Evolutionary conservation across 129 eudicot species (phyloP), one percentile per base, ranked within the genome.

Genomic region (Heracleum sosnowskyi): DNA sequence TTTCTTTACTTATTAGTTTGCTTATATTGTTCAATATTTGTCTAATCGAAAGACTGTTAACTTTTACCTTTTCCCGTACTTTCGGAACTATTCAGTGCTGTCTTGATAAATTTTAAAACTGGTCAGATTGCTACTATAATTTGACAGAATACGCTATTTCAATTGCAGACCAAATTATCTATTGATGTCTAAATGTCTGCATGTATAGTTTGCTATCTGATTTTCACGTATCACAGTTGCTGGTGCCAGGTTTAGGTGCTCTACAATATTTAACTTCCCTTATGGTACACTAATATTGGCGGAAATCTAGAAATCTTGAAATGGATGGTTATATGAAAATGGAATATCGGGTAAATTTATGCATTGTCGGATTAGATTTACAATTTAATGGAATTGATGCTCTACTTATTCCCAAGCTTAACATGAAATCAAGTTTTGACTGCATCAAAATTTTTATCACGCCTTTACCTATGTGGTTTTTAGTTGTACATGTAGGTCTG

Each of bases 1-100:
- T 13, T 24, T 31, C 36, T 76, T 41, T 20, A 31, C 51, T 78
- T 78, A 72, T 31, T 83, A 42, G 8, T 71, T 73, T 75, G 45
- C 47, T 39, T 73, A 7, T 31, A 66, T 66, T 31, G 22, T 31
- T 26, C 51, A 41, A 40, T 37, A n/a, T 26, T 20, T 11, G 31
- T 73, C 28, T 26, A n/a, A 41, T 12, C 55, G 7, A 41, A 73
- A 28, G 4, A 26, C 22, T 73, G 31, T 73, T 26, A 73, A 12
- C 5, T 4, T 64, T 12, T 73, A n/a, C 31, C 47, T 9, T 70
- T 36, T 24, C 5, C 1, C 1, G 7, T 10, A 35, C 47, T 20
- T 70, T 68, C 73, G 9, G 73, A 68, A 33, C 73, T 7, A 24
- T 68, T 29, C 20, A 34, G 4, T 68, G 73, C 73, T 68, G 7